These are phyloP conservation scores for Mycosphaerelloides madeirae DNA, from an alignment of 2,329 filamentous ascomycete genomes.

Conservation along the genomic window DNA sequence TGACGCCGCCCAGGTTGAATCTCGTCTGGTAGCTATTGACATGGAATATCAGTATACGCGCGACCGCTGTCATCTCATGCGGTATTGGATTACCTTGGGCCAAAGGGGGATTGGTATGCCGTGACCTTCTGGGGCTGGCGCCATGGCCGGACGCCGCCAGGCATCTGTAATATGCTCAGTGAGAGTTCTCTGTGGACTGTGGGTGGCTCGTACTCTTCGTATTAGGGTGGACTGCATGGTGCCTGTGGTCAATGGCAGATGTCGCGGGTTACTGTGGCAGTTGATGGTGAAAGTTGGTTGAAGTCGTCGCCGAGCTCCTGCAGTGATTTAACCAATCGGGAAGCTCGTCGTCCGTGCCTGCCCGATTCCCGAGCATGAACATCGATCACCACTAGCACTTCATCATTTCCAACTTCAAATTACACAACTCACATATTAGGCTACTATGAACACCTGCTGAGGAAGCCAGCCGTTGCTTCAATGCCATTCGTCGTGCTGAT, in stretches of 20 bases:
- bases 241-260: conserved; percentile 11
- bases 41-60: conserved; percentile 3
- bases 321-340: too few species aligned
- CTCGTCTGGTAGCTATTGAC: conserved; percentile 46
- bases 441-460: too few species aligned
- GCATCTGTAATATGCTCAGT: conserved; percentile 11
- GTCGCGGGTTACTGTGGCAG: not conserved
- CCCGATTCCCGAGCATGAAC: too few species aligned
- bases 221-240: conserved; percentile 31
- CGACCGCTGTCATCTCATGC: not conserved
- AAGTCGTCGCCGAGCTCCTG: not conserved
- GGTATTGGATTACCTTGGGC: conserved; percentile 49
- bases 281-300: conserved; percentile 3
- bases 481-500: too few species aligned
- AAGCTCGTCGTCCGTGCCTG: too few species aligned
- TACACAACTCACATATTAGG: too few species aligned
- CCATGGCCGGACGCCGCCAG: conserved; percentile 29
- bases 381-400: too few species aligned
- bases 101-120: conserved; percentile 54
- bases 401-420: too few species aligned
- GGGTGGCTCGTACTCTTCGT: conserved; percentile 19
- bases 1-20: conserved; percentile 45
- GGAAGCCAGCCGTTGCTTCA: too few species aligned
- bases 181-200: conserved; percentile 2
- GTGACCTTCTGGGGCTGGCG: conserved; percentile 38